Evolutionary conservation across 192 early-diverging fungal genomes (phyloP).

Genomic region (Podila epigama): DNA sequence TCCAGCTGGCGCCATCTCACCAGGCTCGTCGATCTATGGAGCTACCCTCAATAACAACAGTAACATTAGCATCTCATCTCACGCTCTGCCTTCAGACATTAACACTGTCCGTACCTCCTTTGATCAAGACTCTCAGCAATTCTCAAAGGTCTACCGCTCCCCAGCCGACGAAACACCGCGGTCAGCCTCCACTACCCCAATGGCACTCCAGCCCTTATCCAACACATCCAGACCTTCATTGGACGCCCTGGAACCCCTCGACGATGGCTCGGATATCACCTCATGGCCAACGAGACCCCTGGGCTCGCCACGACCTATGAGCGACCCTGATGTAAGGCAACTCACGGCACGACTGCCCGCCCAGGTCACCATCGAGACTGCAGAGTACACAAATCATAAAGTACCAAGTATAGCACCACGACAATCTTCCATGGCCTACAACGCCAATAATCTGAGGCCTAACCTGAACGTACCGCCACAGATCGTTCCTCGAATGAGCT

Average conservation of each 20-base stretch:
- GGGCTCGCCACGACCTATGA: conserved; percentile 20
- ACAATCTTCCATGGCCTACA: conserved; percentile 44
- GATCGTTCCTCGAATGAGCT: conserved; percentile 38
- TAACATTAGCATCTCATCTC: conserved; percentile 7
- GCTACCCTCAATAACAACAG: conserved; percentile 12
- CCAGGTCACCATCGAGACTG: conserved; percentile 29
- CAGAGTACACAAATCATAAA: conserved; percentile 37
- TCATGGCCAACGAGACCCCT: conserved; percentile 5
- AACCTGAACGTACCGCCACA: conserved; percentile 40
- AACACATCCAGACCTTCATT: conserved; percentile 19
- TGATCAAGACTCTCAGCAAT: conserved; percentile 22
- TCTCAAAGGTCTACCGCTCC: conserved; percentile 1
- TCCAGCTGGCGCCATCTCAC: conserved; percentile 12
- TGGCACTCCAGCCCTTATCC: conserved; percentile 19
- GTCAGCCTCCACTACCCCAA: conserved; percentile 22
- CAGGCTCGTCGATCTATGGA: conserved; percentile 12
- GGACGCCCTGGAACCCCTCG: conserved; percentile 31
- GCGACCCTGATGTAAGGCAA: conserved; percentile 29
- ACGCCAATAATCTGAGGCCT: conserved; percentile 13
- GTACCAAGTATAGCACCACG: conserved; percentile 34
- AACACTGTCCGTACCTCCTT: conserved; percentile 17
- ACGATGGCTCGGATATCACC: neutral
- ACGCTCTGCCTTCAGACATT: conserved; percentile 3
- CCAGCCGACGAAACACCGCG: conserved; percentile 21
- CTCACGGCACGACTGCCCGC: conserved; percentile 14